These are phyloP conservation scores for Acacia melanoxylon DNA, from an alignment of 306 rosid species.

Conservation along the genomic window DNA sequence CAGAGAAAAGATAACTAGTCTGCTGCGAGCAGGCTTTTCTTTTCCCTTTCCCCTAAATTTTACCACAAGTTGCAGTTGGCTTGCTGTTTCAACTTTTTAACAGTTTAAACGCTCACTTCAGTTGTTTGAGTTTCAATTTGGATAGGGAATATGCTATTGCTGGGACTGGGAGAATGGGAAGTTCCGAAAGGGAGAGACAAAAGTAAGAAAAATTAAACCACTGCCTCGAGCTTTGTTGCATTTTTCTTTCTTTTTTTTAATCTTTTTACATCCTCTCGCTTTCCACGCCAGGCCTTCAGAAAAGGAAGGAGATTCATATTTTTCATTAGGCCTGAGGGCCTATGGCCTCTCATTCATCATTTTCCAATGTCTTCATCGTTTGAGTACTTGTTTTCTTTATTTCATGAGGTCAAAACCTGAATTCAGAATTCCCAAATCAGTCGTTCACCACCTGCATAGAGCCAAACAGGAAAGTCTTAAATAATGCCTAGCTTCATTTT, in stretches of 20 bases:
- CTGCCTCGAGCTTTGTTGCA: conserved; percentile 28
- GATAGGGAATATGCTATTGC: conserved; percentile 18
- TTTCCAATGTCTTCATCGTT: conserved; percentile 25
- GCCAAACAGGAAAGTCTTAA: conserved; percentile 29
- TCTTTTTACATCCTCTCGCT: conserved; percentile 25
- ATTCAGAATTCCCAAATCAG: conserved; percentile 31
- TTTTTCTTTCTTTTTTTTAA: background rate
- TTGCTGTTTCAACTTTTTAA: background rate
- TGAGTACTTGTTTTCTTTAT: conserved; percentile 9
- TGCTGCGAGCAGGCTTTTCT: conserved; percentile 40
- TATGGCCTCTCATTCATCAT: conserved; percentile 25
- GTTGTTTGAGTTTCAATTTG: conserved; percentile 17
- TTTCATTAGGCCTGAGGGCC: conserved; percentile 17
- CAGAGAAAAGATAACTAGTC: conserved; percentile 20
- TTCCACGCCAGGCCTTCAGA: conserved; percentile 6
- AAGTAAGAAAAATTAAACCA: conserved; percentile 7
- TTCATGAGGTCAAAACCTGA: conserved; percentile 33
- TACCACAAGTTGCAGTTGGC: conserved; percentile 24
- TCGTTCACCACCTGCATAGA: conserved; percentile 14
- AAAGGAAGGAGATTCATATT: background rate
- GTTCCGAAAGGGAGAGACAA: background rate
- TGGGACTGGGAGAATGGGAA: conserved; percentile 10
- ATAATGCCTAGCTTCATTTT: conserved; percentile 32
- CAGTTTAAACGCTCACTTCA: conserved; percentile 16
- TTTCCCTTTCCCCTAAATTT: conserved; percentile 26